Base-by-base conservation (phyloP, 2,329 filamentous ascomycete genomes). In the Cladophialophora yegresii region DNA sequence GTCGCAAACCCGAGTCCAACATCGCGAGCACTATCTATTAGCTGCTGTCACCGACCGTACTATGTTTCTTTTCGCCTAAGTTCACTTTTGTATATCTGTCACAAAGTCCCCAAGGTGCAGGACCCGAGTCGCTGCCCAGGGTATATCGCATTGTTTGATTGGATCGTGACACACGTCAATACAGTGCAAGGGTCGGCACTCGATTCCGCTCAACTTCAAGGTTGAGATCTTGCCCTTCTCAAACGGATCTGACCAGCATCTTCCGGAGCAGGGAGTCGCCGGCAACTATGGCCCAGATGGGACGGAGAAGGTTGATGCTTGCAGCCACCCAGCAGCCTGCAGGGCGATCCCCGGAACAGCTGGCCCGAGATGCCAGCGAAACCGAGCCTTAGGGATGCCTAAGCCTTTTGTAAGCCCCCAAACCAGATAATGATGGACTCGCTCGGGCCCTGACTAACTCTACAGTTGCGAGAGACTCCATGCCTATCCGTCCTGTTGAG, bases 351-450 rank as follows among this genome's bases (percentile, higher is more conserved):
- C 43, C 55, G 23, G 22, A 45, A 32, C 54, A 56, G 3, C n/a
- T 36, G 30, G 54, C 16, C 16, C 36, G 47, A 26, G 20, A 50
- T 20, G 12, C 45, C 45, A 49, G 10, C 23, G 8, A 23, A 50
- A 2, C 32, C 13, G 30, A 20, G 26, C 54, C 30, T 13, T n/a
- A 16, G n/a, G 28, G n/a, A 30, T 53, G 28, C 57, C 57, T 53
- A 59, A 59, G 57, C 57, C 57, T 51, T 59, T 33, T 28, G 45
- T 51, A 59, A 59, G 45, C 45, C 45, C 57, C 57, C 20, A 59
- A 59, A 59, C 28, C 45, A 59, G 57, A 53, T 53, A 59, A 59
- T 59, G 57, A 51, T 51, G 45, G 6, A 12, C 51, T 50, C 20
- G 47, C 20, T 26, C 47, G 28, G 40, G 40, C 23, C 23, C 55